A percentile compares a stretch with the other conserved stretches of the same genome.
Conservation (phyloP, 768 basidiomycete genomes). For the Suillus decipiens region DNA sequence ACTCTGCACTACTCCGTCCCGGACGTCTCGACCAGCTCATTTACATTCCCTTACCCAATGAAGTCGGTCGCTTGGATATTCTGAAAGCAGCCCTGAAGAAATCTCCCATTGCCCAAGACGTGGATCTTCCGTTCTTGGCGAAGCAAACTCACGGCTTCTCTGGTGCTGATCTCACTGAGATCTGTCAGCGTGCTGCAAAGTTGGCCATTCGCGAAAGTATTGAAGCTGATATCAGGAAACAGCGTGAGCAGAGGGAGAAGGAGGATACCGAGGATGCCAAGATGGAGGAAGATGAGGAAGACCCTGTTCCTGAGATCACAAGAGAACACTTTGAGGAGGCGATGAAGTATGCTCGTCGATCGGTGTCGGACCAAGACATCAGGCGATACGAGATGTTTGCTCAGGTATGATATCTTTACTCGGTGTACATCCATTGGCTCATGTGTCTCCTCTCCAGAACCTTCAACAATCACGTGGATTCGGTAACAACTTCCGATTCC, state of each 20-base stretch:
- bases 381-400: slow-evolving; percentile 98
- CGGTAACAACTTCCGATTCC: slow-evolving; percentile 98
- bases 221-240: slow-evolving; percentile 81
- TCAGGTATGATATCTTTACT: slow-evolving; percentile 54
- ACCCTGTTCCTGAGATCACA: slow-evolving; percentile 89
- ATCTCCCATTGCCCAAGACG: slow-evolving; percentile 80
- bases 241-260: slow-evolving; percentile 78
- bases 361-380: slow-evolving; percentile 95
- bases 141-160: slow-evolving; percentile 97
- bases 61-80: slow-evolving; percentile 87
- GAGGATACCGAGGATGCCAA: slow-evolving; percentile 76
- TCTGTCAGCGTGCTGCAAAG: slow-evolving; percentile 97
- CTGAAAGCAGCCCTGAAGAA: slow-evolving; percentile 91
- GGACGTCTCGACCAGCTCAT: slow-evolving; percentile 99
- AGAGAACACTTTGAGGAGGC: slow-evolving; percentile 97
- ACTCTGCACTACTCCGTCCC: slow-evolving; percentile 89
- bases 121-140: slow-evolving; percentile 84
- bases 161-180: slow-evolving; percentile 99
- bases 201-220: slow-evolving; percentile 95
- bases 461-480: slow-evolving; percentile 90
- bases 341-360: slow-evolving; percentile 96
- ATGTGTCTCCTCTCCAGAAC: slow-evolving; percentile 51
- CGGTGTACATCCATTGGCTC: slow-evolving; percentile 7
- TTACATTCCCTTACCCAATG: slow-evolving; percentile 98
- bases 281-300: slow-evolving; percentile 74